Evolutionary conservation across 2,329 filamentous ascomycete genomes (phyloP).

Genomic region (Pyrenophora tritici-repentis): DNA sequence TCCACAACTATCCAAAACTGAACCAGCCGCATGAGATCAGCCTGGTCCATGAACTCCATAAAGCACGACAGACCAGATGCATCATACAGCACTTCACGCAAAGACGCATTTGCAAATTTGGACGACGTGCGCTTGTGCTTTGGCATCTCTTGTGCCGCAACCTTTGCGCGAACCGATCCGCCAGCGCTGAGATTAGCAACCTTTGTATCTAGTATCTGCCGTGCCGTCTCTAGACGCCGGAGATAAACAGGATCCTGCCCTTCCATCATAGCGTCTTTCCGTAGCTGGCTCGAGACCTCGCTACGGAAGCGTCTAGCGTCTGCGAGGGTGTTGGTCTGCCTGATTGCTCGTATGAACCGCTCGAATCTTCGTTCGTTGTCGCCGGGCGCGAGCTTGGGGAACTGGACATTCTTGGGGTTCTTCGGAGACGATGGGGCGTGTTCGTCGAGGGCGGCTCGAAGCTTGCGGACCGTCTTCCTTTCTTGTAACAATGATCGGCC

Average conservation of each 20-base stretch:
- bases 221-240: conserved; percentile 87
- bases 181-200: conserved; percentile 79
- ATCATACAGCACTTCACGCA: conserved; percentile 87
- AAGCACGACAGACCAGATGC: conserved; percentile 93
- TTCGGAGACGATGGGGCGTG: conserved; percentile 84
- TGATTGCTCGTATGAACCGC: conserved; percentile 86
- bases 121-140: conserved; percentile 57
- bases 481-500: conserved; percentile 89
- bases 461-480: conserved; percentile 88
- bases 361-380: conserved; percentile 95
- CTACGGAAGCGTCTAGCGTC: conserved; percentile 91
- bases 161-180: conserved; percentile 54
- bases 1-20: conserved; percentile 99
- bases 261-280: conserved; percentile 78
- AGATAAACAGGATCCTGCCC: conserved; percentile 85
- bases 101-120: conserved; percentile 72
- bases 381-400: conserved; percentile 77
- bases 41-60: conserved; percentile 99
- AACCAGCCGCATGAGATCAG: conserved; percentile 82
- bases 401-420: conserved; percentile 66
- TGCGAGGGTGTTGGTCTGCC: conserved; percentile 86
- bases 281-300: conserved; percentile 88
- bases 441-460: conserved; percentile 89
- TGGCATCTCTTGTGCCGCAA: conserved; percentile 47
- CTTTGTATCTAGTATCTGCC: conserved; percentile 85